Base-by-base conservation (phyloP, 176 grass and related monocot genomes). In the Oryza glumipatula region DNA sequence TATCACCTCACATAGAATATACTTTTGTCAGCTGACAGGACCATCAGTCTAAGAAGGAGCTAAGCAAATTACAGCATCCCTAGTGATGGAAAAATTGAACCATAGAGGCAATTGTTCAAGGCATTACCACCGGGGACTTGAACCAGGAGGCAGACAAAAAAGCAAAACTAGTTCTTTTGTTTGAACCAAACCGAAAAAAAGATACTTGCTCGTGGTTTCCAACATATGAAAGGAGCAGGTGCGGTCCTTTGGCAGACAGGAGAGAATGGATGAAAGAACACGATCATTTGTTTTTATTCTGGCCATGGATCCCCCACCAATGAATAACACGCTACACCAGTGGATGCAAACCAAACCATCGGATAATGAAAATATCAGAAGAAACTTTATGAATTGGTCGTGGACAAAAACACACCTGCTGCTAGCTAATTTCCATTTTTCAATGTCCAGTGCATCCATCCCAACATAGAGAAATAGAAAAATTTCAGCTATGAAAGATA, bases 401-500 rank as follows among this genome's bases (percentile, higher is more conserved):
- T 75, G 35, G 64, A 72, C 63, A 80, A 85, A 85, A 73, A 73
- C 33, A 13, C 90, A 98, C 93, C 87, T 98, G 84, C 74, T 85
- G 88, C 96, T 94, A 48, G 91, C 96, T 85, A 95, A 92, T 77
- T 28, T 90, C 96, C 96, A 98, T 90, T 95, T 98, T 79, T 98
- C 96, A 90, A 98, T 94, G 86, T 98, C 96, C 80, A 98, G 83
- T 56, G 96, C 96, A 89, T 98, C 96, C 96, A 98, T 98, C 85
- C 96, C 91, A 67, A 98, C 96, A 87, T 98, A 98, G 54, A 98
- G 96, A 80, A 98, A 98, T 22, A 98, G 77, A 86, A 95, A 98
- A 78, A 86, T 92, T 82, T 98, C 93, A 75, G 96, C 87, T 80
- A 98, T 98, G 63, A 98, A 95, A 30, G 96, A 95, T 72, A 98